Conservation (phyloP, 257 asterid species). For the Euphrasia confusa region DNA sequence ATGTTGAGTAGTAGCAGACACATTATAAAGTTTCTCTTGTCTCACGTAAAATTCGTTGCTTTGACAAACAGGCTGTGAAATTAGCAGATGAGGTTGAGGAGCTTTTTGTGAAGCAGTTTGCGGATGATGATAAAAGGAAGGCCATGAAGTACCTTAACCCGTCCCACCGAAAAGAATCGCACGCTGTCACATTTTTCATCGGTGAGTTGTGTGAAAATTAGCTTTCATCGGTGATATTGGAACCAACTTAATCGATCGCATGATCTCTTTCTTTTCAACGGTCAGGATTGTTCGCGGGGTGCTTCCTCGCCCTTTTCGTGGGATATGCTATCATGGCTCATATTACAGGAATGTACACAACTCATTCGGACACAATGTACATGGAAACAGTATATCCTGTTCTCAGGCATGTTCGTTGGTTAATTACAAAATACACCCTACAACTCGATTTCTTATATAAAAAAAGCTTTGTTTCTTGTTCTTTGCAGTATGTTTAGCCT, state of each 20-base stretch:
- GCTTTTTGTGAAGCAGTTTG: conserved; percentile 69
- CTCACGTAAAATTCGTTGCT: conserved; percentile 18
- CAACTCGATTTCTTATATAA: too few relatives aligned
- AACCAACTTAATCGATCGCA: conserved; percentile 1
- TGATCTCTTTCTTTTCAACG: background rate
- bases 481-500: conserved; percentile 90
- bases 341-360: conserved; percentile 69
- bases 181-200: conserved; percentile 73
- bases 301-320: conserved; percentile 74
- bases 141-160: conserved; percentile 97
- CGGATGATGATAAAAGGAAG: conserved; percentile 71
- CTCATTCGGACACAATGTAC: conserved; percentile 57
- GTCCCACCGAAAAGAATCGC: conserved; percentile 68
- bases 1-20: conserved; percentile 32
- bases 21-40: conserved; percentile 25
- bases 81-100: conserved; percentile 87
- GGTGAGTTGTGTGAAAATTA: conserved; percentile 41
- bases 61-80: conserved; percentile 47
- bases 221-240: background rate
- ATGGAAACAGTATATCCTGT: conserved; percentile 96
- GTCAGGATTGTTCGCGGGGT: conserved; percentile 76
- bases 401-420: conserved; percentile 54
- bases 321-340: conserved; percentile 93
- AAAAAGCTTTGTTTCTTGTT: background rate
- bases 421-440: too few relatives aligned